These are phyloP conservation scores for Phytophthora ohioensis DNA, from an alignment of 352 stramenopile genomes.

Conservation along the genomic window DNA sequence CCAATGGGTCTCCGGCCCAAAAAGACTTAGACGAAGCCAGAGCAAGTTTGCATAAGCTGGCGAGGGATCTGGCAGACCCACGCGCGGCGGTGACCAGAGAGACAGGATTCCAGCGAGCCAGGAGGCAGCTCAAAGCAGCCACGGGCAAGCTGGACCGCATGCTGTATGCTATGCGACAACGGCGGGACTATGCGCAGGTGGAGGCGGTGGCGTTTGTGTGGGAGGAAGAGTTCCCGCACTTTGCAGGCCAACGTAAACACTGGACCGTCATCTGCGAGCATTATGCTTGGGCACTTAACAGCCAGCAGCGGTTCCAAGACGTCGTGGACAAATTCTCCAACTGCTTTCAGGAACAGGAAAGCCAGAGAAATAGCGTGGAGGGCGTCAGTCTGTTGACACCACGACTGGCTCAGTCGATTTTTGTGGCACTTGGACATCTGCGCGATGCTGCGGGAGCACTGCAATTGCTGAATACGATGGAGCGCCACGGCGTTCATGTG, in stretches of 20 bases:
- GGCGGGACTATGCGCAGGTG: constrained; percentile 49
- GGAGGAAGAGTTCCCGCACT: constrained; percentile 64
- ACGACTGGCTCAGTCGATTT: constrained; percentile 55
- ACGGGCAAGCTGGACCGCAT: constrained; percentile 62
- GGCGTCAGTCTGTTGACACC: constrained; percentile 45
- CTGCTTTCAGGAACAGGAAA: constrained; percentile 22
- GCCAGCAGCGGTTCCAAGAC: constrained; percentile 60
- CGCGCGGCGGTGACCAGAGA: constrained; percentile 30
- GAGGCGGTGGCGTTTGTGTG: constrained; percentile 61
- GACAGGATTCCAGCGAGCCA: constrained; percentile 40
- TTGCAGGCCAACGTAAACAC: constrained; percentile 51
- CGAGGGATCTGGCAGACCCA: constrained; percentile 31
- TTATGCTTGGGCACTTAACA: constrained; percentile 61
- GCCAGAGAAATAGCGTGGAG: not conserved
- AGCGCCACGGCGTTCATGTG: constrained; percentile 40
- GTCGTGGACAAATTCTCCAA: constrained; percentile 56
- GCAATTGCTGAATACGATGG: constrained; percentile 49
- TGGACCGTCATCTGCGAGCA: constrained; percentile 58
- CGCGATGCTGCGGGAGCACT: constrained; percentile 42
- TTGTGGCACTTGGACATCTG: constrained; percentile 62
- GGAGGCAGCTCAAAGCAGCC: constrained; percentile 58
- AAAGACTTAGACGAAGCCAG: constrained; percentile 28
- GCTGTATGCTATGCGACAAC: constrained; percentile 44
- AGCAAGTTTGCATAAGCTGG: constrained; percentile 34
- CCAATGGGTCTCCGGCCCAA: not conserved